These are phyloP conservation scores for Colletotrichum horii DNA, from an alignment of 2,329 filamentous ascomycete genomes.

Conservation along the genomic window DNA sequence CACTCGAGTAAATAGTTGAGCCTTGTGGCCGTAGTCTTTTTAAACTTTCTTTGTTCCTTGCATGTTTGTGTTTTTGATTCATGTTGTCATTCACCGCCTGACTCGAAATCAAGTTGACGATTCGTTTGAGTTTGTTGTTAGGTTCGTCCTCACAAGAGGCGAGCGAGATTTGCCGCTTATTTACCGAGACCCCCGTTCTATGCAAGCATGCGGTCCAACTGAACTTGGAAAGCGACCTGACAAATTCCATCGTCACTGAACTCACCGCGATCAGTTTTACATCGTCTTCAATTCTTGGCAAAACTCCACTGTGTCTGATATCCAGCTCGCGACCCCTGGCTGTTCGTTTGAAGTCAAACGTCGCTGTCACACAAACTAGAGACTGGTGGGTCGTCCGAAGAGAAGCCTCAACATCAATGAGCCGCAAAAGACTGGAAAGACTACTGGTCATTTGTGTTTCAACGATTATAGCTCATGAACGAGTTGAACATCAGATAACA, in stretches of 20 bases:
- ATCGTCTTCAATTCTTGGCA: neutral
- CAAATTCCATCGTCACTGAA: neutral
- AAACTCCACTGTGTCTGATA: neutral
- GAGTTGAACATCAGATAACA: neutral
- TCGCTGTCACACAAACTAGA: neutral
- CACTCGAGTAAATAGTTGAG: no score
- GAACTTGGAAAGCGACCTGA: neutral
- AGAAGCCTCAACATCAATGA: neutral
- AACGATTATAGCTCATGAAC: neutral
- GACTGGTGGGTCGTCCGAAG: neutral
- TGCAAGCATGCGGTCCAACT: neutral
- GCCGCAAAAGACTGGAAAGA: neutral
- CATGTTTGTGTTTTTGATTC: no score
- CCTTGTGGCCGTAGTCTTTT: no score
- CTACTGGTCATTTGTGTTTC: accelerated
- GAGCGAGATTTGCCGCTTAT: neutral
- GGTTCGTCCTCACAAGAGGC: accelerated
- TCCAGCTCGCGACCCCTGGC: neutral
- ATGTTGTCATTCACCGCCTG: neutral
- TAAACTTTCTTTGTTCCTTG: neutral
- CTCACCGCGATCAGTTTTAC: neutral
- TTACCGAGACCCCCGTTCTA: no score
- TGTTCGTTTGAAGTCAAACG: neutral
- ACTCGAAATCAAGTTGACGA: neutral
- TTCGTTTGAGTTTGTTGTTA: neutral